Base-by-base conservation (phyloP, 176 grass and related monocot genomes). In the Aegilops bicornis region DNA sequence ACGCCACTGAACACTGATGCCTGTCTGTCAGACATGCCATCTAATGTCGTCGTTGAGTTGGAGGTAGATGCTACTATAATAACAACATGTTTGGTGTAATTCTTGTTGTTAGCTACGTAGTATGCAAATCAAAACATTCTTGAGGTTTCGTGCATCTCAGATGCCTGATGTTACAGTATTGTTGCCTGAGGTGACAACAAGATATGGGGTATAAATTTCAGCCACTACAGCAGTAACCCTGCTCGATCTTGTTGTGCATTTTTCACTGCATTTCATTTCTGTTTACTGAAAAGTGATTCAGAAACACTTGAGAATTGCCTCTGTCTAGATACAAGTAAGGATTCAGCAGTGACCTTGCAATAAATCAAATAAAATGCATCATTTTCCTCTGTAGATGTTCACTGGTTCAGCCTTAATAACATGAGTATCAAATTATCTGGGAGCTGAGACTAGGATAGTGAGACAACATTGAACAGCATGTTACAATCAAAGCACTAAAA, bases 11-110 rank as follows among this genome's bases (percentile, higher is more conserved):
- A 40, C 23, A 20, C 11, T 47, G 77, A 15, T 76, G 30, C 1
- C 12, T 8, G 10, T 86, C 19, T 14, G 16, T 82, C 88, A 82
- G 69, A 82, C 79, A 33, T 86, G 83, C n/a, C n/a, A n/a, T n/a
- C n/a, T n/a, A n/a, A n/a, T n/a, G 4, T 80, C 69, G 4, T 85
- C 60, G 4, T 97, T 88, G 4, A 97, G 35, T 29, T 31, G 69
- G 25, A 94, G 90, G 59, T 62, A 23, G 8, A 24, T 8, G 59
- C 60, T 63, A 50, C 6, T 24, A 52, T 17, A 10, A 25, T 17
- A 30, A 17, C 48, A 52, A 1, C 48, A 52, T 76, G 71, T 6
- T 25, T 6, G 22, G 11, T 35, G 67, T 39, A 29, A 47, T 48
- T 23, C 3, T 47, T 48, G 22, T 29, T 58, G 60, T 70, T 58